Evolutionary conservation across 768 basidiomycete species (phyloP).

Genomic region (Russula foetens): DNA sequence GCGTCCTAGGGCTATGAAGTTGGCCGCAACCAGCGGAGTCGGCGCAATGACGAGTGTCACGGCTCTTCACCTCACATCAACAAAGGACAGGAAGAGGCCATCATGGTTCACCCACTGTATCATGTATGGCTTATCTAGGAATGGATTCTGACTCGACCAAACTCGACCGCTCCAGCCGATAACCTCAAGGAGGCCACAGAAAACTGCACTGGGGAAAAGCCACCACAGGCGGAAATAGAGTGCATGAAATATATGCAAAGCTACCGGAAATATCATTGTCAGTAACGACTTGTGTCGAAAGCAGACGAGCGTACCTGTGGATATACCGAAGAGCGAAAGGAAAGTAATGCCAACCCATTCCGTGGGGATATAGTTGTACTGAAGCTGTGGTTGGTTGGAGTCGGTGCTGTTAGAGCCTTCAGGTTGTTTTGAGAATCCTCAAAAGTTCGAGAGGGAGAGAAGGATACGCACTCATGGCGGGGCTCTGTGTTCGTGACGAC

Average conservation of each 20-base stretch:
- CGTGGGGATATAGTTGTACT: conserved; percentile 32
- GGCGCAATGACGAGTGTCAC: conserved; percentile 13
- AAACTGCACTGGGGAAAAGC: conserved; percentile 15
- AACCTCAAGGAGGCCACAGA: conserved; percentile 12
- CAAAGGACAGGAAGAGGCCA: neutral
- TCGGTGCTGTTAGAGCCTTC: conserved; percentile 1
- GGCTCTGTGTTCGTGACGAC: too few relatives aligned
- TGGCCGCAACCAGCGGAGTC: conserved; percentile 17
- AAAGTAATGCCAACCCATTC: conserved; percentile 32
- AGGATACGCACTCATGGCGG: conserved; percentile 4
- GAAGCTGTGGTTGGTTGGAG: neutral
- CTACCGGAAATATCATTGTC: neutral
- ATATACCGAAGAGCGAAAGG: conserved; percentile 29
- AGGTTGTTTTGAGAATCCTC: neutral
- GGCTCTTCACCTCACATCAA: neutral
- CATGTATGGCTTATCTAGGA: conserved; percentile 1
- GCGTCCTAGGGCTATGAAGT: conserved; percentile 17
- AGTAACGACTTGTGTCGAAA: neutral
- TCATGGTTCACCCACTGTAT: conserved; percentile 12
- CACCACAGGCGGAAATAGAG: conserved; percentile 28
- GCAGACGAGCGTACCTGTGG: conserved; percentile 24
- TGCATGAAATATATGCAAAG: conserved; percentile 4
- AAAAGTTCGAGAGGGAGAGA: neutral
- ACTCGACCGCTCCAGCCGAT: conserved; percentile 13
- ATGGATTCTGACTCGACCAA: conserved; percentile 15